phyloP scores from a whole-genome alignment of 2,329 filamentous ascomycete species.

The Botrytis fabae region DNA sequence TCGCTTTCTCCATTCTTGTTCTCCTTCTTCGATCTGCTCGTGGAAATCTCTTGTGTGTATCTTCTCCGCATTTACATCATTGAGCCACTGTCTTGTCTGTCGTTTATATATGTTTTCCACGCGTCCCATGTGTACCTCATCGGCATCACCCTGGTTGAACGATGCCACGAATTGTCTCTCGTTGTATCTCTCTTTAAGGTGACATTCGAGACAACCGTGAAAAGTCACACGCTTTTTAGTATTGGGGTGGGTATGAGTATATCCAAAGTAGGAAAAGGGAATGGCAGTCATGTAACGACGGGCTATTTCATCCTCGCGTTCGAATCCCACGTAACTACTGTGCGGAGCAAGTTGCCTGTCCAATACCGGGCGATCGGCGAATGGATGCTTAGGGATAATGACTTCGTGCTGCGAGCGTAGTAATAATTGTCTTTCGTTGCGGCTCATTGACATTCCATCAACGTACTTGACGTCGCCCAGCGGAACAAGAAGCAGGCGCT shows the following conservation, averaged over 20 bases:
- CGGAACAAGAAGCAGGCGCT: neutral
- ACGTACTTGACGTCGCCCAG: neutral
- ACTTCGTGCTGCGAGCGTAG: neutral
- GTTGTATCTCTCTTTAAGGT: neutral
- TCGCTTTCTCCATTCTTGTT: neutral
- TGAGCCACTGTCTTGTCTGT: neutral
- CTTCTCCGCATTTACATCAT: neutral
- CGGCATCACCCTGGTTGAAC: neutral
- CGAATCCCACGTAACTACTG: neutral
- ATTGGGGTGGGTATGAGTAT: neutral
- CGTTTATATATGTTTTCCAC: neutral
- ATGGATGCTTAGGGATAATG: neutral
- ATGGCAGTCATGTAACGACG: constrained; percentile 8
- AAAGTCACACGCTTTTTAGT: neutral
- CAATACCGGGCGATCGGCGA: neutral
- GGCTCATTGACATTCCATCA: neutral
- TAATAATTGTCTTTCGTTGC: neutral
- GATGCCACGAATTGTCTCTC: neutral
- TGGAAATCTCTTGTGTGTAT: neutral
- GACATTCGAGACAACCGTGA: neutral
- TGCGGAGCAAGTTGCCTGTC: neutral
- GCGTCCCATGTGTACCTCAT: too few relatives aligned
- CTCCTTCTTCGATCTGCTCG: neutral
- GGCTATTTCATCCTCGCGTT: neutral
- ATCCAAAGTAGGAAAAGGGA: neutral